Base-by-base conservation (phyloP, 2,329 filamentous ascomycete genomes). In the Harringtonia aguacate region DNA sequence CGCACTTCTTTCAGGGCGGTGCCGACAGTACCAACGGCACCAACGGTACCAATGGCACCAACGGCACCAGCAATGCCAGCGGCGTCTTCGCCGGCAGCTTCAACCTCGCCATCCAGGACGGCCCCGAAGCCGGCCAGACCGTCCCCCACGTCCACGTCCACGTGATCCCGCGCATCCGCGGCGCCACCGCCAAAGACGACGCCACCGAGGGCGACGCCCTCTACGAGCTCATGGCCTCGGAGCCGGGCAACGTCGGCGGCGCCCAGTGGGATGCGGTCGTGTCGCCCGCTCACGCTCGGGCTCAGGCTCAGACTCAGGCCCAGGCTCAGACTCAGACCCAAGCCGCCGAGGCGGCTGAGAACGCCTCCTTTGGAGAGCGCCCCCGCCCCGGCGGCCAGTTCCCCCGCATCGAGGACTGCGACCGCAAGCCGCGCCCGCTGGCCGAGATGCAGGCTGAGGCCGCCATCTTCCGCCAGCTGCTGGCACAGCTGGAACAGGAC, bases 21-120 rank as follows among this genome's bases (percentile, higher is more conserved):
- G 9, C 35, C 45, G 6, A 20, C 40, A 46, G 9, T 39, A 21
- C 35, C 48, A 17, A 15, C 45, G 34, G 27, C 44, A 9, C 22
- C 8, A 68, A 75, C 56, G 68, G 69, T 24, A 61, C 79, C 49
- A 78, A 85, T 9, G 84, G 86, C 47, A 83, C 97, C 65, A 97
- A 95, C 58, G 81, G 98, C 40, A 89, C 90, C 0, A 75, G 98
- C n/a, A 92, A 98, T 61, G 92, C 98, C 61, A 92, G 92, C 18
- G n/a, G n/a, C n/a, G n/a, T n/a, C n/a, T n/a, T n/a, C 27, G 61
- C 79, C 49, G 79, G 85, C 10, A 84, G 86, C 47, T 83, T 97
- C 65, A 97, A 95, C 58, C 81, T 98, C 40, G 89, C 90, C 0
- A 75, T 98, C n/a, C 92, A 98, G 61, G 92, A 98, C 61, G 92